Percentiles rank a stretch among this genome's conserved stretches.
Conservation (phyloP, 2,329 filamentous ascomycete species). For the Shiraia bambusicola region DNA sequence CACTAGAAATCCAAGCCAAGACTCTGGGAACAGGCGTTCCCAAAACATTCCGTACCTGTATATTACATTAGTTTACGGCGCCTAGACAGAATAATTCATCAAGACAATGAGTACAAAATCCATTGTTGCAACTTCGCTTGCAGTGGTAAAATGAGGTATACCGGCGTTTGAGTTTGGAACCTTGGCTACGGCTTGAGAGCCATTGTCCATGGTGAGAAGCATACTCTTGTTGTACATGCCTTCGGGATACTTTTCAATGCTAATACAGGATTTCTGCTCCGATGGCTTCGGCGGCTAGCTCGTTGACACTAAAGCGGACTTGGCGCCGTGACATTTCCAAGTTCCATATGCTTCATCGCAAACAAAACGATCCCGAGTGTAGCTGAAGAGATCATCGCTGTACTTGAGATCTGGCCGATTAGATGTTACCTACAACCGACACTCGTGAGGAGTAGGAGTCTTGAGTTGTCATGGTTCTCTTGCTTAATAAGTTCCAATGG, state of each 20-base stretch:
- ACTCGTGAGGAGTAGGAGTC: background rate
- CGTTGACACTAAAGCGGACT: slow-evolving; percentile 32
- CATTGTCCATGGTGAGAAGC: slow-evolving; percentile 41
- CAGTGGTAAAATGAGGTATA: slow-evolving; percentile 36
- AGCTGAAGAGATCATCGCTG: slow-evolving; percentile 28
- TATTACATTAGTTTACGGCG: slow-evolving; percentile 5
- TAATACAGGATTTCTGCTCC: slow-evolving; percentile 27
- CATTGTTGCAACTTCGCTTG: slow-evolving; percentile 45
- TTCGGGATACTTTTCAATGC: slow-evolving; percentile 33
- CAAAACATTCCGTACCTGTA: slow-evolving; percentile 32
- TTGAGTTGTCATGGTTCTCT: background rate
- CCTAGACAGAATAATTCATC: background rate
- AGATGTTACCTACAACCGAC: slow-evolving; percentile 13
- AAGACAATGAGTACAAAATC: slow-evolving; percentile 27
- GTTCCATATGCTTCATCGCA: slow-evolving; percentile 22
- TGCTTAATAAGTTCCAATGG: slow-evolving; percentile 17
- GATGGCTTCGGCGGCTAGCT: slow-evolving; percentile 30
- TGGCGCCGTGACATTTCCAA: slow-evolving; percentile 25
- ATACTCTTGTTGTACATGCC: slow-evolving; percentile 41
- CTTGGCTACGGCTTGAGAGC: slow-evolving; percentile 39
- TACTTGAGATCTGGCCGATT: slow-evolving; percentile 17
- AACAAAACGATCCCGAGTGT: slow-evolving; percentile 32
- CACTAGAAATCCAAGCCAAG: slow-evolving; percentile 36
- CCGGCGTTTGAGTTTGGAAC: slow-evolving; percentile 44
- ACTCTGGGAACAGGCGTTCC: slow-evolving; percentile 37